Evolutionary conservation across 2,329 filamentous ascomycete species (phyloP).

Genomic region (Fusarium luffae): DNA sequence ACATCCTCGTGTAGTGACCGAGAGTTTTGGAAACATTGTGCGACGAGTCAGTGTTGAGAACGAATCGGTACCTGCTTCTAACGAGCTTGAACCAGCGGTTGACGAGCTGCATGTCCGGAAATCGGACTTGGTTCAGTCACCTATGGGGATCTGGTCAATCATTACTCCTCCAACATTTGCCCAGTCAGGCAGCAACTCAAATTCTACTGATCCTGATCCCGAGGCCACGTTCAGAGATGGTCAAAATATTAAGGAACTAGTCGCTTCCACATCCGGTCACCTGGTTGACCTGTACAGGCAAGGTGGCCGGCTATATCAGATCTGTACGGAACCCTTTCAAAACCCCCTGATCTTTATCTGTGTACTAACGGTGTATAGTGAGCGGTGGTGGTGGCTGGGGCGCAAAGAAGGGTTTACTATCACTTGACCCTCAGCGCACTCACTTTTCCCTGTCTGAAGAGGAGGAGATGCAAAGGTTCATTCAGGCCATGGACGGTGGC

Average conservation of each 20-base stretch:
- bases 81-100: slow-evolving; percentile 75
- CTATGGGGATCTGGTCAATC: slow-evolving; percentile 78
- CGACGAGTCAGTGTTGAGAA: slow-evolving; percentile 67
- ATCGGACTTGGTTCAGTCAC: slow-evolving; percentile 51
- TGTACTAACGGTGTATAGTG: slow-evolving; percentile 55
- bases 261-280: slow-evolving; percentile 42
- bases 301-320: slow-evolving; percentile 59
- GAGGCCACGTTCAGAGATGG: slow-evolving; percentile 36
- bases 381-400: slow-evolving; percentile 90
- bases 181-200: slow-evolving; percentile 17
- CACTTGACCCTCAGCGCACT: slow-evolving; percentile 76
- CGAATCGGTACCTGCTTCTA: slow-evolving; percentile 69
- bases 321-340: slow-evolving; percentile 43
- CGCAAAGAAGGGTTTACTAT: slow-evolving; percentile 79
- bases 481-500: slow-evolving; percentile 58
- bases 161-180: slow-evolving; percentile 61
- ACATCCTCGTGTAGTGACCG: slow-evolving; percentile 67
- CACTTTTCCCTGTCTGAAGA: slow-evolving; percentile 60
- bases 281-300: slow-evolving; percentile 52
- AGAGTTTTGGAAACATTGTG: slow-evolving; percentile 83
- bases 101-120: slow-evolving; percentile 64
- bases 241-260: slow-evolving; percentile 36
- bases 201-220: slow-evolving; percentile 32
- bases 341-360: background rate
- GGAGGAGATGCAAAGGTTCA: slow-evolving; percentile 65